A percentile compares a stretch with the other conserved stretches of the same genome.
Evolutionary conservation across 73 alveolate species (phyloP).

Genomic region (Stentor coeruleus): DNA sequence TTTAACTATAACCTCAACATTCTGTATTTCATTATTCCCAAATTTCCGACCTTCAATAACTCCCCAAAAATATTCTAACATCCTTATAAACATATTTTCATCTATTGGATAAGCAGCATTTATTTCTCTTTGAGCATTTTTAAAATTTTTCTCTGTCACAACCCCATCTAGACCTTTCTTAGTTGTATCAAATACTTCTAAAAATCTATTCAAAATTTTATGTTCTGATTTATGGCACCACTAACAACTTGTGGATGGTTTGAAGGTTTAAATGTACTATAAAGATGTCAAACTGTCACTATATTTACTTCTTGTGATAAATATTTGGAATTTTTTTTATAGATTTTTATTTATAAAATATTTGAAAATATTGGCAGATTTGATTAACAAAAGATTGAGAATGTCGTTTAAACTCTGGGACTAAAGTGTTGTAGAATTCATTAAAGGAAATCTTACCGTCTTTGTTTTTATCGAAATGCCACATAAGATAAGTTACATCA

Average conservation of each 20-base stretch:
- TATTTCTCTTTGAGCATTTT: not conserved
- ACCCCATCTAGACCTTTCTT: not conserved
- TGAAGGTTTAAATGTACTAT: not conserved
- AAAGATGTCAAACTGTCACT: not conserved
- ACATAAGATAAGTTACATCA: slow-evolving; percentile 12
- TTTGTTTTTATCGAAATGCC: slow-evolving; percentile 7
- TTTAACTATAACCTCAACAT: not conserved
- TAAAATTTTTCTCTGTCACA: not conserved
- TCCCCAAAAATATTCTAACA: slow-evolving; percentile 13
- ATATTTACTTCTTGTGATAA: not conserved
- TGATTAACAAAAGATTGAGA: not conserved
- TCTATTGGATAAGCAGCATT: not conserved
- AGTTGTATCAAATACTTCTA: slow-evolving; percentile 2
- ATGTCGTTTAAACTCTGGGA: not conserved
- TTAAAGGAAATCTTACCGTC: not conserved
- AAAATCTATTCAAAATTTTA: not conserved
- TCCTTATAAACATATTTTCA: not conserved
- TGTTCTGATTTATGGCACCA: slow-evolving; percentile 1
- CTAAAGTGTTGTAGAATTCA: not conserved
- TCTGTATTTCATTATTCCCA: not conserved
- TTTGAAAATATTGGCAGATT: not conserved
- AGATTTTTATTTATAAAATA: too few species aligned
- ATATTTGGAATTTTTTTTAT: too few species aligned
- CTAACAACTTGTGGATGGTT: slow-evolving; percentile 21
- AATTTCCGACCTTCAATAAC: not conserved